Evolutionary conservation across 2,329 filamentous ascomycete genomes (phyloP), one percentile per base, ranked within the genome.

Genomic region (Pseudogymnoascus sp.): DNA sequence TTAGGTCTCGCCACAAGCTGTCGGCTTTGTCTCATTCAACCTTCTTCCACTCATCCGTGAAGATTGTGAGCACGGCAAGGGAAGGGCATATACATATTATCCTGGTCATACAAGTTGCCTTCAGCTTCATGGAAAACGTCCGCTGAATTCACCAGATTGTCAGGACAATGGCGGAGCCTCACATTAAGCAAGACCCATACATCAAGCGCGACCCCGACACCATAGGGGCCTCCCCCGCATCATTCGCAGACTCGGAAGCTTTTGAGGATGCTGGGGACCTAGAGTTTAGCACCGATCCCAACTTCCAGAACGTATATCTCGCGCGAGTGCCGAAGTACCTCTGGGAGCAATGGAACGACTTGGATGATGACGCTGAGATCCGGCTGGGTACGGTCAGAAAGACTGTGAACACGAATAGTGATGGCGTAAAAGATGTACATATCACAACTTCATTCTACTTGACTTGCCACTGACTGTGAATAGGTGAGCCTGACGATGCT

Each of bases 311-410:
- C 61, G 72, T 84, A 31, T 96, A 91, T 79, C 81, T 96, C 60
- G 88, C 90, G 61, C 88, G 90, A 67, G 80, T 96, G 46, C 91
- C 92, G 18, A 86, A 86, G 67, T 88, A 89, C 72, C 81, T 96
- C 63, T 95, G 91, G 86, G 85, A 93, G 68, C 83, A 87, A 49
- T 96, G 92, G 90, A 78, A 79, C 28, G 82, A 87, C 68, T 77
- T 96, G 12, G 88, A 90, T 69, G 89, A 93, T 66, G 88, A 96
- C 68, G 88, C 88, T 63, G 89, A 93, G 76, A 89, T 96, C 66
- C 84, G 89, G 73, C 84, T 96, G 67, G 91, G 91, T 49, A 93
- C 86, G 31, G 80, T 96, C 71, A 68, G 73, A 63, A 63, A 65
- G 38, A 60, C 82, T 81, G 77, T 74, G 63, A 80, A 83, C 66